Evolutionary conservation across 225 moss, liverwort and hornwort genomes (phyloP).

Genomic region (Physcomitrellopsis africana): DNA sequence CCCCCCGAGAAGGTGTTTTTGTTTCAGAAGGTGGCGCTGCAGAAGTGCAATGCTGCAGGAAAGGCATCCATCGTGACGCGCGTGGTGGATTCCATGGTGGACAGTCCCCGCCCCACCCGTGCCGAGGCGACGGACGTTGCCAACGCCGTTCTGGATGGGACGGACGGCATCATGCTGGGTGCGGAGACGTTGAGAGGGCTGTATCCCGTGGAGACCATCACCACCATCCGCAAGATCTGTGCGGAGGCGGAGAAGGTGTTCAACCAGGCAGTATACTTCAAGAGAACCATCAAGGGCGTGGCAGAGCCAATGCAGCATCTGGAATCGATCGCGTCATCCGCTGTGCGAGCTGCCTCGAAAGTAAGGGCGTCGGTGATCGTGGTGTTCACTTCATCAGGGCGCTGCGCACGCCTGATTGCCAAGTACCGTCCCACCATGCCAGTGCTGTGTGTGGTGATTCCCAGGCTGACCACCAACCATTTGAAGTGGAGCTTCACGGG

Average conservation of each 20-base stretch:
- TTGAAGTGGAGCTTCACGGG: neutral
- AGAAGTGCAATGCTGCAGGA: too few species aligned
- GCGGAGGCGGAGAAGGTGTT: constrained; percentile 51
- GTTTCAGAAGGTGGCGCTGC: too few species aligned
- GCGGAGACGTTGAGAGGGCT: too few species aligned
- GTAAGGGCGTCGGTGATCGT: constrained; percentile 37
- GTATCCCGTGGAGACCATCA: constrained; percentile 12
- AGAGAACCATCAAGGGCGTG: constrained; percentile 50
- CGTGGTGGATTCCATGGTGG: too few species aligned
- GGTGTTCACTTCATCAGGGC: too few species aligned
- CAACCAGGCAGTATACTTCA: constrained; percentile 48
- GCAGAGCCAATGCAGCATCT: constrained; percentile 67
- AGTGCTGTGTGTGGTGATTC: too few species aligned
- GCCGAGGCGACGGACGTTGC: too few species aligned
- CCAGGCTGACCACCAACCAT: neutral
- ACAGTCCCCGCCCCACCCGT: too few species aligned
- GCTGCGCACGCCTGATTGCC: constrained; percentile 15
- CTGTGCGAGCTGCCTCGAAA: constrained; percentile 42
- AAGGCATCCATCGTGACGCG: too few species aligned
- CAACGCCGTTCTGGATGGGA: too few species aligned
- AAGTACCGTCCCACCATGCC: constrained; percentile 7
- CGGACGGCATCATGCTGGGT: too few species aligned
- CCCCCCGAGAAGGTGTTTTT: too few species aligned
- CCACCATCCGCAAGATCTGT: constrained; percentile 31
- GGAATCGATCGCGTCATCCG: constrained; percentile 70